Evolutionary conservation across 192 early-diverging fungal species (phyloP).

Genomic region (Entomortierella beljakovae): DNA sequence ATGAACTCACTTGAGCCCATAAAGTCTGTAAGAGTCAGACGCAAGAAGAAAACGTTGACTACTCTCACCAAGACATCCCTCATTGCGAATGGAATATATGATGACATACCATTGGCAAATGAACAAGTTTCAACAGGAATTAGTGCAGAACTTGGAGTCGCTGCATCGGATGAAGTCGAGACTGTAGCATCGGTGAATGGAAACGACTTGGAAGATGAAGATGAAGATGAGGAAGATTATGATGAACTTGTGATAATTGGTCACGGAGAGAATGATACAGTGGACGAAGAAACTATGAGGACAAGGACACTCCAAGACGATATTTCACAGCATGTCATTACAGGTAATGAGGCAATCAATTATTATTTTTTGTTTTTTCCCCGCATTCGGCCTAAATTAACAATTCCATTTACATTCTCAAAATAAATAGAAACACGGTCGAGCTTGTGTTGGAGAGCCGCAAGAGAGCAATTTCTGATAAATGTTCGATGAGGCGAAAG

Average conservation of each 20-base stretch:
- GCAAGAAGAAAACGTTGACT: conserved; percentile 21
- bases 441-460: conserved; percentile 45
- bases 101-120: not conserved
- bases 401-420: not conserved
- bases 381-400: no score
- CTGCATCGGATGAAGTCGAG: not conserved
- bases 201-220: conserved; percentile 30
- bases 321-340: conserved; percentile 42
- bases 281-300: conserved; percentile 42
- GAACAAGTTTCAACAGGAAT: conserved; percentile 1
- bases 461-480: conserved; percentile 43
- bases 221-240: conserved; percentile 51
- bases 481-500: conserved; percentile 28
- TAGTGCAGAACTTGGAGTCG: not conserved
- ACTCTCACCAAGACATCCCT: not conserved
- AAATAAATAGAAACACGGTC: conserved; percentile 46
- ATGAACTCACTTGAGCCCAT: conserved; percentile 48
- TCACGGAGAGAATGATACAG: conserved; percentile 43
- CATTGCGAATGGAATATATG: not conserved
- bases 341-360: conserved; percentile 15
- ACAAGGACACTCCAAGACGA: conserved; percentile 33
- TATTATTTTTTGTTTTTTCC: not conserved
- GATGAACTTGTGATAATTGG: conserved; percentile 51
- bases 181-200: not conserved
- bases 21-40: conserved; percentile 15